phyloP scores from a whole-genome alignment of 106 monocot genomes.

The Dactylorhiza incarnata region DNA sequence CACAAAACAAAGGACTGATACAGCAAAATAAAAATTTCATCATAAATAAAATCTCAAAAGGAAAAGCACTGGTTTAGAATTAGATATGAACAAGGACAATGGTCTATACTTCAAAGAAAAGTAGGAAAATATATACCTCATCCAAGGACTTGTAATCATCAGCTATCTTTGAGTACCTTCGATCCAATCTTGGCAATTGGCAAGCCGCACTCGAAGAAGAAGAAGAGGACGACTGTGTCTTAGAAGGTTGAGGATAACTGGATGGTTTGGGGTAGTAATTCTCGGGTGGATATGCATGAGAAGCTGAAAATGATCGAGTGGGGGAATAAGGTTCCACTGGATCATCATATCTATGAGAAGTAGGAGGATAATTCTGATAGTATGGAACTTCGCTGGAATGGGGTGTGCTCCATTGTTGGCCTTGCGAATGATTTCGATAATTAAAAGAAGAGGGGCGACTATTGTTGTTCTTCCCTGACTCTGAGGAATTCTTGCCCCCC shows the following conservation, averaged over 20 bases:
- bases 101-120: neutral
- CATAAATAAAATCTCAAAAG: neutral
- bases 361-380: slow-evolving; percentile 7
- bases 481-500: slow-evolving; percentile 10
- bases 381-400: neutral
- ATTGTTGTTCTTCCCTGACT: neutral
- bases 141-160: slow-evolving; percentile 72
- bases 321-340: neutral
- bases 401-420: neutral
- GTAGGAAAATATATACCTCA: slow-evolving; percentile 29
- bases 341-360: neutral
- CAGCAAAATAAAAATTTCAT: neutral
- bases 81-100: neutral
- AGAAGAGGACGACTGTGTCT: neutral
- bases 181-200: slow-evolving; percentile 32
- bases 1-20: neutral
- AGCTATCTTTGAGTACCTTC: slow-evolving; percentile 67
- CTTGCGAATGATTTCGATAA: neutral
- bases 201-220: slow-evolving; percentile 1
- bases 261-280: neutral
- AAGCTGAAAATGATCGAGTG: slow-evolving; percentile 2
- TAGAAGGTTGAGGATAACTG: slow-evolving; percentile 9
- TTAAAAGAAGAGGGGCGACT: slow-evolving; percentile 5
- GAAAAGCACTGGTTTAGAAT: neutral
- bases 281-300: neutral